Percentiles rank a stretch among this genome's conserved stretches.
These are phyloP conservation scores for Harringtonia aguacate DNA, from an alignment of 2,329 filamentous ascomycete species.

Conservation along the genomic window DNA sequence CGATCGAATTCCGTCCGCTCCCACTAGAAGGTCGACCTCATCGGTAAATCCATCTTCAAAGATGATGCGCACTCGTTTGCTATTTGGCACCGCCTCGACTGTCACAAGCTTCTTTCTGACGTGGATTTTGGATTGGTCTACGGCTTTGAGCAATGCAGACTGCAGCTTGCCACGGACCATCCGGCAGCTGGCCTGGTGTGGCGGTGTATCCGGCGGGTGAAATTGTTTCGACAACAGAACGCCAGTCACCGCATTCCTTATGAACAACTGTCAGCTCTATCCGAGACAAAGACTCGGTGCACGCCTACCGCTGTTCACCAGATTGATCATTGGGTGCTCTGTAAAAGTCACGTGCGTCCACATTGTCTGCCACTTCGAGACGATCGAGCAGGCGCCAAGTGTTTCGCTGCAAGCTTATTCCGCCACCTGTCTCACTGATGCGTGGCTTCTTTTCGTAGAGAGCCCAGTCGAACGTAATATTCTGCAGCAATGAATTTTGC, in stretches of 20 bases:
- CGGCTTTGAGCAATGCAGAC: constrained; percentile 32
- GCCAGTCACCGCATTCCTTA: constrained; percentile 22
- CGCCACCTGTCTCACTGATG: constrained; percentile 26
- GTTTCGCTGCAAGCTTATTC: constrained; percentile 23
- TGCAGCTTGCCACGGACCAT: constrained; percentile 30
- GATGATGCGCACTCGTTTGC: constrained; percentile 25
- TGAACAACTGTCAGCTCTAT: too few species aligned
- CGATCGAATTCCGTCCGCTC: constrained; percentile 41
- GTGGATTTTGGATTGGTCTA: constrained; percentile 30
- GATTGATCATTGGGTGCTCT: too few species aligned
- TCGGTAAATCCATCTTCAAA: constrained; percentile 33
- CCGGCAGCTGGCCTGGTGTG: constrained; percentile 17
- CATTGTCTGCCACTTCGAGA: constrained; percentile 20
- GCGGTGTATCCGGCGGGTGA: constrained; percentile 14
- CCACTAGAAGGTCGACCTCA: constrained; percentile 35
- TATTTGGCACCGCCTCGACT: constrained; percentile 17
- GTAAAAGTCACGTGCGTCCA: constrained; percentile 20
- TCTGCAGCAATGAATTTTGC: background rate
- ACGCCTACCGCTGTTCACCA: too few species aligned
- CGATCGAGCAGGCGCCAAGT: constrained; percentile 24
- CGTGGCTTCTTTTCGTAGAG: constrained; percentile 2
- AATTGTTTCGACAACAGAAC: constrained; percentile 15
- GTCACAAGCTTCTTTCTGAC: constrained; percentile 30
- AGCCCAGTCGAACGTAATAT: background rate
- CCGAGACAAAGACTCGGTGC: too few species aligned